These are phyloP conservation scores for Exidia glandulosa DNA, from an alignment of 768 basidiomycete genomes.

Conservation along the genomic window DNA sequence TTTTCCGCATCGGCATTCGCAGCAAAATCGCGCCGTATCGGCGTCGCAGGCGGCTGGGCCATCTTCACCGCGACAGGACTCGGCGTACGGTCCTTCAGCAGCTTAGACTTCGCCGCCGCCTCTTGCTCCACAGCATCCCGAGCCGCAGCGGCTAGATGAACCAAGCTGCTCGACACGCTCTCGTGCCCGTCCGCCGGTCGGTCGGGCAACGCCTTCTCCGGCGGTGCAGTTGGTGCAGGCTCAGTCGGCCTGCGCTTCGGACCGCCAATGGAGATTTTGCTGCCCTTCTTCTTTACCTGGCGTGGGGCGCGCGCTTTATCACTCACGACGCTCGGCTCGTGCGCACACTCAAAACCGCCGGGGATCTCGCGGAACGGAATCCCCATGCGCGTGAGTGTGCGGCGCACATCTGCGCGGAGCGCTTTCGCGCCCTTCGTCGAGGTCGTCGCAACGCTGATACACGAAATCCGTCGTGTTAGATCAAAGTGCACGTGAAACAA, in stretches of 20 bases:
- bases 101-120: background rate
- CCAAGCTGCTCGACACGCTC: background rate
- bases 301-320: background rate
- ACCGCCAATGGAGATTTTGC: background rate
- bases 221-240: background rate
- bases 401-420: constrained; percentile 75
- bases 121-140: background rate
- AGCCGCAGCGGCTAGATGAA: background rate
- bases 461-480: background rate
- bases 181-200: background rate
- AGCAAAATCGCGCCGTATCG: constrained; percentile 66
- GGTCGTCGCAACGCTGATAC: constrained; percentile 78
- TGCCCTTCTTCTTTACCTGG: background rate
- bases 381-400: constrained; percentile 87
- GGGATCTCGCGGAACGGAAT: constrained; percentile 88
- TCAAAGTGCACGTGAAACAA: background rate
- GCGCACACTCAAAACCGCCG: constrained; percentile 91
- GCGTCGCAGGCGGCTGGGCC: constrained; percentile 20
- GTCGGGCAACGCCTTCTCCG: background rate
- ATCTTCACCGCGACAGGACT: background rate
- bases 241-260: background rate
- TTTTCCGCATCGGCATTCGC: constrained; percentile 19
- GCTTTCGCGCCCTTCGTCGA: constrained; percentile 74
- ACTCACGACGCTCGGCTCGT: constrained; percentile 80
- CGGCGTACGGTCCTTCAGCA: too few relatives aligned